Evolutionary conservation across 2,329 filamentous ascomycete species (phyloP).

Genomic region (Hypoxylon sp.): DNA sequence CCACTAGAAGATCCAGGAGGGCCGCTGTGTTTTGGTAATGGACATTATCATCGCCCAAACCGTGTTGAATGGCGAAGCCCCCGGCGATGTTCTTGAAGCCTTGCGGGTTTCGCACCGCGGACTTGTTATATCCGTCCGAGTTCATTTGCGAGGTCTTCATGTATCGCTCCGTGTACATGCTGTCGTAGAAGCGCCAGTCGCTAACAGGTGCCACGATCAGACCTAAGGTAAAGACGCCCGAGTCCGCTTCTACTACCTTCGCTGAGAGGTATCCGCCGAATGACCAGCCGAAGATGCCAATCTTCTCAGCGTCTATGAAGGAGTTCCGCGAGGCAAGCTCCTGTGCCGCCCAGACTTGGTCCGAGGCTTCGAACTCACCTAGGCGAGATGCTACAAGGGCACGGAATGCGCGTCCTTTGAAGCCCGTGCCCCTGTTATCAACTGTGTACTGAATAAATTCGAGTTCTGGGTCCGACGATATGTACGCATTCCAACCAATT

Average conservation of each 20-base stretch:
- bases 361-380: conserved; percentile 72
- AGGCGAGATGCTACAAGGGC: conserved; percentile 69
- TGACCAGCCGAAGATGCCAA: conserved; percentile 78
- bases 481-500: conserved; percentile 72
- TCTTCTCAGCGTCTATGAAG: conserved; percentile 69
- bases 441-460: conserved; percentile 76
- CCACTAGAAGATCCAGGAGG: conserved; percentile 72
- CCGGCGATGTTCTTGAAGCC: conserved; percentile 75
- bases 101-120: conserved; percentile 67
- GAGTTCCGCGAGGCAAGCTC: conserved; percentile 63
- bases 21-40: conserved; percentile 77
- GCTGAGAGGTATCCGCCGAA: conserved; percentile 76
- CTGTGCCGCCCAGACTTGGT: conserved; percentile 76
- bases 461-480: conserved; percentile 75
- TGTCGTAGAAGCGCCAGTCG: conserved; percentile 80
- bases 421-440: conserved; percentile 76
- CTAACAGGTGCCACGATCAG: conserved; percentile 75
- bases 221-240: conserved; percentile 71
- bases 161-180: conserved; percentile 79
- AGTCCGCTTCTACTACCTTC: conserved; percentile 74
- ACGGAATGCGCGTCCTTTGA: conserved; percentile 73
- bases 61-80: conserved; percentile 73
- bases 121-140: conserved; percentile 69
- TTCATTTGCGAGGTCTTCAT: conserved; percentile 74
- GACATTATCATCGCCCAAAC: conserved; percentile 78